Conservation (phyloP, 306 rosid species). For the Acacia acuminata region DNA sequence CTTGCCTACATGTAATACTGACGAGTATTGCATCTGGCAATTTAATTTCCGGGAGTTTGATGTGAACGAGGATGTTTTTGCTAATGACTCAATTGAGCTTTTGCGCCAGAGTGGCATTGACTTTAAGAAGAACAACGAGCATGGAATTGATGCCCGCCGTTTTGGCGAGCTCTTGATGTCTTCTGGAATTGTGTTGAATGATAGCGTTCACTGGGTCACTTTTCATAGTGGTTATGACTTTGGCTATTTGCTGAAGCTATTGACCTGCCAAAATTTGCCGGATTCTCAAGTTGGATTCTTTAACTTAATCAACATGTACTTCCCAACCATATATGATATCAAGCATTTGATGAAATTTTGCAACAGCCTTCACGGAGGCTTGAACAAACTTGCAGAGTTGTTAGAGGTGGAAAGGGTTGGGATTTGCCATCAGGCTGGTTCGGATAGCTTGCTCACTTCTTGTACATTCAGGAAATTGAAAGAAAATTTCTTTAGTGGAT, state of each 20-base stretch:
- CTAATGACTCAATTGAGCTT: slow-evolving; percentile 56
- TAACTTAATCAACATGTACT: slow-evolving; percentile 43
- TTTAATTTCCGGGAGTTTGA: slow-evolving; percentile 55
- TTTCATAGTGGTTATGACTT: slow-evolving; percentile 59
- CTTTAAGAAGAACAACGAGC: slow-evolving; percentile 42
- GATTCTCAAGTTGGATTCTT: slow-evolving; percentile 50
- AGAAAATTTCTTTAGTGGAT: slow-evolving; percentile 57
- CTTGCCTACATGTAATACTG: slow-evolving; percentile 32
- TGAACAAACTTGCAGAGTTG: slow-evolving; percentile 61
- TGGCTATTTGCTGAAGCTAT: slow-evolving; percentile 51
- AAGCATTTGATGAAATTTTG: slow-evolving; percentile 56
- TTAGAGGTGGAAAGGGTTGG: slow-evolving; percentile 58
- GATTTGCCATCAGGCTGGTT: slow-evolving; percentile 55
- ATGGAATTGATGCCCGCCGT: slow-evolving; percentile 44
- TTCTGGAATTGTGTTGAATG: slow-evolving; percentile 49
- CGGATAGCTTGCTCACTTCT: slow-evolving; percentile 56
- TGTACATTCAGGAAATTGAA: slow-evolving; percentile 54
- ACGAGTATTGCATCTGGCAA: slow-evolving; percentile 50
- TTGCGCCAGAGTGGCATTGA: slow-evolving; percentile 55
- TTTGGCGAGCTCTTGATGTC: slow-evolving; percentile 54
- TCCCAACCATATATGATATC: slow-evolving; percentile 49
- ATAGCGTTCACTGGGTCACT: slow-evolving; percentile 52
- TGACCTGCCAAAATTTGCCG: slow-evolving; percentile 51
- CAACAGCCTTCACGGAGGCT: slow-evolving; percentile 50
- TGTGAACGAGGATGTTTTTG: slow-evolving; percentile 51